Evolutionary conservation across 306 rosid species (phyloP).

Genomic region (Quercus gilva): DNA sequence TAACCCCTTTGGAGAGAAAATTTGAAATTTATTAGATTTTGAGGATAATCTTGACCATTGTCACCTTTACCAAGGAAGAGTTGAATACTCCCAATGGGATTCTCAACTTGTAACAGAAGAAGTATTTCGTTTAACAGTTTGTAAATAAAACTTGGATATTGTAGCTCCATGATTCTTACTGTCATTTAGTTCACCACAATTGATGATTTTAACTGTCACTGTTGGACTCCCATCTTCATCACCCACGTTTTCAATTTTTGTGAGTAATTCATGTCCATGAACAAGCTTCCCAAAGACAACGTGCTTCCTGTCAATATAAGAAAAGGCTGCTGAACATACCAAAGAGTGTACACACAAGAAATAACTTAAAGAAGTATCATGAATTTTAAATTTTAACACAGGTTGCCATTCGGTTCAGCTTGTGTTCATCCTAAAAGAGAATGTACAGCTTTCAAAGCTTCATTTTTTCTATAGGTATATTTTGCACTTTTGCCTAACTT

Average conservation of each 20-base stretch:
- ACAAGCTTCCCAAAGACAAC: slow-evolving; percentile 89
- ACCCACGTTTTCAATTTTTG: slow-evolving; percentile 76
- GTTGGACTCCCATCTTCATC: slow-evolving; percentile 77
- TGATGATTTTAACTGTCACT: slow-evolving; percentile 86
- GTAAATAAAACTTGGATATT: neutral
- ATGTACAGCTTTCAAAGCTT: too few species aligned
- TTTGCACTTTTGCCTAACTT: too few species aligned
- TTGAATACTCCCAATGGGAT: neutral
- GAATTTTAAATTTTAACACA: neutral
- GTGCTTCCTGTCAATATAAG: slow-evolving; percentile 62
- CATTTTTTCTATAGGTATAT: too few species aligned
- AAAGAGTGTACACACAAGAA: neutral
- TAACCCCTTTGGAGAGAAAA: neutral
- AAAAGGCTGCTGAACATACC: neutral
- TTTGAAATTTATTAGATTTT: neutral
- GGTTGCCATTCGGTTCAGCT: neutral
- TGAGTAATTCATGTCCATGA: slow-evolving; percentile 63
- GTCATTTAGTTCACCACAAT: slow-evolving; percentile 78
- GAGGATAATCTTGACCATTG: neutral
- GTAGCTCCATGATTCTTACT: slow-evolving; percentile 40
- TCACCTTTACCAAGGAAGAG: neutral
- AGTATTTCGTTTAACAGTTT: neutral
- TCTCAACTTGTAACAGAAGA: neutral
- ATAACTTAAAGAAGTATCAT: neutral
- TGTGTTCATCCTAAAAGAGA: too few species aligned